Percentiles rank a stretch among this genome's conserved stretches.
Evolutionary conservation across 352 stramenopile species (phyloP).

Genomic region (Phytophthora pluvialis): DNA sequence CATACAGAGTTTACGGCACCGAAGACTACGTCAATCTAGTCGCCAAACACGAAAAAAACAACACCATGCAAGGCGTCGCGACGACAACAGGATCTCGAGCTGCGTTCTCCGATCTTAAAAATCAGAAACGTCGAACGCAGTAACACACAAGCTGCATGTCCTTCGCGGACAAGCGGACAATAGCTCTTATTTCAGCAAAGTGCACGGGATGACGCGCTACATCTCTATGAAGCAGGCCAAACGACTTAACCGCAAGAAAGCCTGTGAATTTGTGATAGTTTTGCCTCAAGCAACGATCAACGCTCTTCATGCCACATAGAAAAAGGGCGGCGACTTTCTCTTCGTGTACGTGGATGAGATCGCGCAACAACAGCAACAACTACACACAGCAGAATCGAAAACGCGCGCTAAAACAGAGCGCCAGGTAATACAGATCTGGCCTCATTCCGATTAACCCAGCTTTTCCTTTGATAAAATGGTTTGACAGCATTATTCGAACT

Average conservation of each 20-base stretch:
- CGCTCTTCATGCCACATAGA: neutral
- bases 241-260: neutral
- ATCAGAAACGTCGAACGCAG: neutral
- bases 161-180: constrained; percentile 4
- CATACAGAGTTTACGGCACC: constrained; percentile 10
- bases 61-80: no score
- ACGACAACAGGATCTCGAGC: neutral
- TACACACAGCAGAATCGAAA: neutral
- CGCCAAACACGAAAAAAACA: neutral
- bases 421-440: neutral
- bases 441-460: neutral
- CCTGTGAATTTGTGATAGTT: neutral
- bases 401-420: constrained; percentile 6
- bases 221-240: constrained; percentile 6
- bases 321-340: constrained; percentile 1
- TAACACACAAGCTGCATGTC: constrained; percentile 2
- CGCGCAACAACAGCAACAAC: neutral
- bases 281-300: constrained; percentile 7
- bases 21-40: neutral
- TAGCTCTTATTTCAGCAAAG: constrained; percentile 1
- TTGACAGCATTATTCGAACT: constrained; percentile 2
- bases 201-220: neutral
- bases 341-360: neutral
- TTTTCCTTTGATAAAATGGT: neutral
- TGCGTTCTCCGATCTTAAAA: neutral